Base-by-base conservation (phyloP, 148 eudicot genomes). In the Rhododendron williamsianum region DNA sequence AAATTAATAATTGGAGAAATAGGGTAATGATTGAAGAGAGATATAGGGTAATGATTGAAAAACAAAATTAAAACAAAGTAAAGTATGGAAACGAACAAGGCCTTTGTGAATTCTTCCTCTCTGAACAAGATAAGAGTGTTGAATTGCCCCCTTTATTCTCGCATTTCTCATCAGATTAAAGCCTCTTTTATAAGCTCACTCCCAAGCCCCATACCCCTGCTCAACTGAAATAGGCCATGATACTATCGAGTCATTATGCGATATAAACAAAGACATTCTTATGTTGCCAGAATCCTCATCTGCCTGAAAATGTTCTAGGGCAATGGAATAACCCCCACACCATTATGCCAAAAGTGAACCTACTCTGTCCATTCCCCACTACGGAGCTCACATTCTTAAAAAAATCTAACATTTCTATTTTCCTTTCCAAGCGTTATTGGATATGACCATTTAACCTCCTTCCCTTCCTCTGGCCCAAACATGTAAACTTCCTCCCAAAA, bases 331-430 rank as follows among this genome's bases (percentile, higher is more conserved):
- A 43, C 30, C 52, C 54, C 30, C 33, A 45, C 81, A 9, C 72
- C 80, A 76, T 41, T 41, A 38, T 76, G 27, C 49, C 80, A 76
- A 76, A 74, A 76, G 48, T 23, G n/a, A 27, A 78, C 36, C 54
- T 46, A 8, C 30, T n/a, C 56, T 78, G 56, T n/a, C 81, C 33
- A n/a, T 76, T 76, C 80, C 80, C 80, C 43, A 36, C 52, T 76
- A 7, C 51, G 19, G 21, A 43, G 3, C 46, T 76, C 58, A 48
- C 35, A 12, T 78, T 11, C 56, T 52, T 48, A 48, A 10, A 30
- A 21, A 46, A 45, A 48, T 11, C 7, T 77, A 49, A 77, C 36
- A 48, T 46, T 48, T 78, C 35, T 12, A 27, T 46, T n/a, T 48
- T 78, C 36, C 25, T 46, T 78, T 78, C 58, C 13, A 11, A 23